Evolutionary conservation across 371 early-diverging fungal species (phyloP), one percentile per base, ranked within the genome.

Genomic region (Polyrhizophydium stewartii): DNA sequence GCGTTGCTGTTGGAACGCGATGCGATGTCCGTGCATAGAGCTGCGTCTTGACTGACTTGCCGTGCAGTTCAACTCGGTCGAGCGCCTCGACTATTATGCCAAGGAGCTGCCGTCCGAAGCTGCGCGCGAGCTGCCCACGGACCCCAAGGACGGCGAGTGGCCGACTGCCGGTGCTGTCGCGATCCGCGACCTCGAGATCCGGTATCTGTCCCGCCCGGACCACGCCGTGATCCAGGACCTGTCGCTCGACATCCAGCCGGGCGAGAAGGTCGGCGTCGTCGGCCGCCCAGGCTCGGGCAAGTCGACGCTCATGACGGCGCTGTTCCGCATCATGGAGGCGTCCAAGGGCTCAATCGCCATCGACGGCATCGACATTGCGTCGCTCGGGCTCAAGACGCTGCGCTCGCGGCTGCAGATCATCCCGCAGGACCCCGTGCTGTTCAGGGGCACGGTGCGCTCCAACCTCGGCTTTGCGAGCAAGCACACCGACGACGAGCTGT

Each of bases 251-350:
- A 63, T 82, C 28, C 24, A 65, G 1, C 60, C 70, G 2, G 64
- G 66, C n/a, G 77, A 81, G 58, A 77, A 78, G 62, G 59, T 79
- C 60, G 89, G 85, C 37, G 83, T 88, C 40, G 82, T 86, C n/a
- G 87, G 88, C 7, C 45, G 83, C 19, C 82, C 81, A 1, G 83
- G 86, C 35, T 33, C 35, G 17, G 56, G 56, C 56, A 55, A 55
- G 41, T 32, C 33, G 24, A 33, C 56, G 25, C 56, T 55, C 16
- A 55, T 55, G 35, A 28, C 31, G 9, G 21, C 56, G 35, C 56
- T 58, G 22, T 64, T 83, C 63, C 24, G 74, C 7, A 66, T 82
- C 49, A 81, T 89, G 72, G 90, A 77, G 45, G 73, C 82, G 24
- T 70, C 77, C 0, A 49, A 56, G 13, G 41, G 64, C 33, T 58